Evolutionary conservation across 176 grass and related monocot genomes (phyloP).

Genomic region (Sorghum bicolor): DNA sequence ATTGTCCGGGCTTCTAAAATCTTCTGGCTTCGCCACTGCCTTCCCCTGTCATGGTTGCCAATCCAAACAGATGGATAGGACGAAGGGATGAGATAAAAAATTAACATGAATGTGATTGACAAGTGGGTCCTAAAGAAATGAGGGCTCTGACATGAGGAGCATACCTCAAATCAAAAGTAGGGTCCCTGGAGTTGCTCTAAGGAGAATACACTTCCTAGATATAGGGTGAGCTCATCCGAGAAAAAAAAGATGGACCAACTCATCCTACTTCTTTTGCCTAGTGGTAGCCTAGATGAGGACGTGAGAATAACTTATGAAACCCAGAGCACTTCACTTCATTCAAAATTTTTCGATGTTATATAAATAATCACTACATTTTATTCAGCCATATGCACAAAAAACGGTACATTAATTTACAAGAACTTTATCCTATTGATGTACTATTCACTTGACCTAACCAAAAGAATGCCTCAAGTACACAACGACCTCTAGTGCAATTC

Average conservation of each 20-base stretch:
- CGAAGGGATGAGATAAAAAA: too few species aligned
- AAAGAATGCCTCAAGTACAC: constrained; percentile 38
- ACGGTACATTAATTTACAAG: constrained; percentile 27
- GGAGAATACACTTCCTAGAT: too few species aligned
- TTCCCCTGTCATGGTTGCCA: too few species aligned
- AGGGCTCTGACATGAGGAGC: too few species aligned
- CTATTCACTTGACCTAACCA: constrained; percentile 18
- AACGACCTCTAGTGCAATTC: constrained; percentile 20
- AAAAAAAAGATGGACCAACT: background rate
- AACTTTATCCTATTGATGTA: constrained; percentile 30
- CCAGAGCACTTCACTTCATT: background rate
- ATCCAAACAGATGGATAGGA: too few species aligned
- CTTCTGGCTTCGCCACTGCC: too few species aligned
- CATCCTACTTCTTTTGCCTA: background rate
- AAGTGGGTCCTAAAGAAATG: too few species aligned
- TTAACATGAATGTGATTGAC: too few species aligned
- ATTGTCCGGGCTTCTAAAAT: too few species aligned
- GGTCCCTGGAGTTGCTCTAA: too few species aligned
- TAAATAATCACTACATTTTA: background rate
- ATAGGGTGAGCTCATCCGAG: too few species aligned
- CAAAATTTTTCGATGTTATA: background rate
- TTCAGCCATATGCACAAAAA: background rate
- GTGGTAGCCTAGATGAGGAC: background rate
- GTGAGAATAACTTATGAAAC: background rate
- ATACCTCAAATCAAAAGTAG: too few species aligned